phyloP scores from a whole-genome alignment of 2,329 filamentous ascomycete species.

The Talaromyces sp. region DNA sequence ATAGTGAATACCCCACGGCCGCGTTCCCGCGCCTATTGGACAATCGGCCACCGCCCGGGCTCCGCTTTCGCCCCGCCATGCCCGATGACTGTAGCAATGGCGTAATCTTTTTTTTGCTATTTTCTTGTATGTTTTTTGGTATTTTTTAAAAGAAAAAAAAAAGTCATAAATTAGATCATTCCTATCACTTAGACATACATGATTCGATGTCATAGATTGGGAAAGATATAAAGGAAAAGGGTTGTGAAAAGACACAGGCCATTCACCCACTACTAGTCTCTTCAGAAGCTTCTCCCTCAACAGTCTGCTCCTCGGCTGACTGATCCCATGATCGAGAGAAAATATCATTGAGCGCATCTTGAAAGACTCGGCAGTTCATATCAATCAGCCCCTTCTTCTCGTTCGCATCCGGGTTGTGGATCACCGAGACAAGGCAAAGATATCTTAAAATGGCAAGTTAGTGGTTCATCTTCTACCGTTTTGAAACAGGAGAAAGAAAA shows the following conservation, averaged over 20 bases:
- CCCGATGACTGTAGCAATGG: not conserved
- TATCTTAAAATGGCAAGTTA: slow-evolving; percentile 42
- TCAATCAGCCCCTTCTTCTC: slow-evolving; percentile 62
- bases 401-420: slow-evolving; percentile 59
- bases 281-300: not conserved
- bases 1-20: slow-evolving; percentile 46
- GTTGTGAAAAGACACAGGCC: not conserved
- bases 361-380: slow-evolving; percentile 61
- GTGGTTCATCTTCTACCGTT: slow-evolving; percentile 1
- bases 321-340: slow-evolving; percentile 50
- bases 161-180: not conserved
- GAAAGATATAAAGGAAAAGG: not conserved
- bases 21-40: not conserved
- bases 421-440: slow-evolving; percentile 59
- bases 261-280: not conserved
- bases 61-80: not conserved
- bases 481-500: not conserved
- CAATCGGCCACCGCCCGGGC: not conserved
- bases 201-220: not conserved
- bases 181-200: not conserved
- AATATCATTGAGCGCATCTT: slow-evolving; percentile 58
- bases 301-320: slow-evolving; percentile 2
- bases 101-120: not conserved
- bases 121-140: not conserved
- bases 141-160: not conserved